These are phyloP conservation scores for Rhizoclosmatium sp. DNA, from an alignment of 192 early-diverging fungal genomes.

Conservation along the genomic window DNA sequence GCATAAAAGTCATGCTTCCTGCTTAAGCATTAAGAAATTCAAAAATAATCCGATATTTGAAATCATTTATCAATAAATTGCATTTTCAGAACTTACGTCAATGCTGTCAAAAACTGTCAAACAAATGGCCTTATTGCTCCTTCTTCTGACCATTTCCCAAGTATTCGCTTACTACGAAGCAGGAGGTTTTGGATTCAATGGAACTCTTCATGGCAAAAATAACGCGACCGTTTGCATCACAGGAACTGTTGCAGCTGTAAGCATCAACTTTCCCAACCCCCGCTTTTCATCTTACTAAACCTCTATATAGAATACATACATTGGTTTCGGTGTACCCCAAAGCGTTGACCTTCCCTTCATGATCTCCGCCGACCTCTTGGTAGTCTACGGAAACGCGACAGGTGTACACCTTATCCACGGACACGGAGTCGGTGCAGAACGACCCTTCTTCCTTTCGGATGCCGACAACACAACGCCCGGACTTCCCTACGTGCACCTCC, in stretches of 20 bases:
- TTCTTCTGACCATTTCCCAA: too few species aligned
- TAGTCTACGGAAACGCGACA: not conserved
- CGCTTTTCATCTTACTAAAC: not conserved
- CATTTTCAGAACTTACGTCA: too few species aligned
- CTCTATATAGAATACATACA: slow-evolving; percentile 23
- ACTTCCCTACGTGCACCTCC: too few species aligned
- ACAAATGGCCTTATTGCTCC: too few species aligned
- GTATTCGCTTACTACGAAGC: too few species aligned
- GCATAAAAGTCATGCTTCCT: too few species aligned
- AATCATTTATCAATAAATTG: too few species aligned
- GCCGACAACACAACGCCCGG: not conserved
- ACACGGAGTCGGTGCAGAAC: not conserved
- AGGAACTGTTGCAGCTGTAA: not conserved
- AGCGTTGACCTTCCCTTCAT: not conserved
- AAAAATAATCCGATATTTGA: too few species aligned
- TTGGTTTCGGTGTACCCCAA: slow-evolving; percentile 13
- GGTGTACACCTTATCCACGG: slow-evolving; percentile 5
- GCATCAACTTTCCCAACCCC: not conserved
- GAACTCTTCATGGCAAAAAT: too few species aligned
- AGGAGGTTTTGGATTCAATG: too few species aligned
- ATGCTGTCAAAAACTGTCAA: too few species aligned
- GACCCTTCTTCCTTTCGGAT: not conserved
- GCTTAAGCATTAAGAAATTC: too few species aligned
- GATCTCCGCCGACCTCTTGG: slow-evolving; percentile 3
- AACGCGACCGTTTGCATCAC: not conserved